Conservation (phyloP, 2,329 filamentous ascomycete genomes). For the Claviceps pazoutovae region DNA sequence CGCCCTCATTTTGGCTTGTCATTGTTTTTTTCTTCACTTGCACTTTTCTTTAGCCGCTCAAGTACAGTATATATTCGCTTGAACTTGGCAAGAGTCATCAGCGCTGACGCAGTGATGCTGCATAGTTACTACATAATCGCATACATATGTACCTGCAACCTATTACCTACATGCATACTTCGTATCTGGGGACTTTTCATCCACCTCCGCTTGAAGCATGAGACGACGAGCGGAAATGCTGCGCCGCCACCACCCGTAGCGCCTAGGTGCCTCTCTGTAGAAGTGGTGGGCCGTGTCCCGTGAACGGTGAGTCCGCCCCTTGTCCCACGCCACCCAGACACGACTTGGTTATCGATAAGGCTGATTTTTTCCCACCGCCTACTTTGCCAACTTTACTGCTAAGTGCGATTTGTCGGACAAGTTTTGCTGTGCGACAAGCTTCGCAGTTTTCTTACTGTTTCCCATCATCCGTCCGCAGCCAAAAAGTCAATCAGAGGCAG, state of each 20-base stretch:
- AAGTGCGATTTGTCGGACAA: not conserved
- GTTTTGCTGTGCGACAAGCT: not conserved
- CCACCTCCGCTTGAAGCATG: not conserved
- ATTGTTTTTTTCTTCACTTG: not conserved
- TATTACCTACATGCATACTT: too few relatives aligned
- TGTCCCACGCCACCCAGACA: not conserved
- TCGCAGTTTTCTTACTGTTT: not conserved
- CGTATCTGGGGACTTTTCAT: not conserved
- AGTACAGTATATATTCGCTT: too few relatives aligned
- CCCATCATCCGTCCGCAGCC: not conserved
- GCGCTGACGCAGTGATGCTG: too few relatives aligned
- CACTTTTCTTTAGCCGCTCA: not conserved
- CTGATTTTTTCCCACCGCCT: constrained; percentile 9
- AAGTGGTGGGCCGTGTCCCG: too few relatives aligned
- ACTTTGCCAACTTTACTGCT: not conserved
- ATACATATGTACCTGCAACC: too few relatives aligned
- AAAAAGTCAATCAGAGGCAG: not conserved
- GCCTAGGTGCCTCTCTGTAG: not conserved
- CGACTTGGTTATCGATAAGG: constrained; percentile 19
- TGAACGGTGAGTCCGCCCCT: too few relatives aligned
- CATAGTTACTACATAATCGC: too few relatives aligned
- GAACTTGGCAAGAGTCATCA: too few relatives aligned
- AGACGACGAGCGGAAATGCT: not conserved
- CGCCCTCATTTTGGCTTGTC: not conserved
- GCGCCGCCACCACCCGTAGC: not conserved